Percentiles rank a stretch among this genome's conserved stretches.
phyloP scores from a whole-genome alignment of 164 flowering plant genomes.

The Echeveria elegans region DNA sequence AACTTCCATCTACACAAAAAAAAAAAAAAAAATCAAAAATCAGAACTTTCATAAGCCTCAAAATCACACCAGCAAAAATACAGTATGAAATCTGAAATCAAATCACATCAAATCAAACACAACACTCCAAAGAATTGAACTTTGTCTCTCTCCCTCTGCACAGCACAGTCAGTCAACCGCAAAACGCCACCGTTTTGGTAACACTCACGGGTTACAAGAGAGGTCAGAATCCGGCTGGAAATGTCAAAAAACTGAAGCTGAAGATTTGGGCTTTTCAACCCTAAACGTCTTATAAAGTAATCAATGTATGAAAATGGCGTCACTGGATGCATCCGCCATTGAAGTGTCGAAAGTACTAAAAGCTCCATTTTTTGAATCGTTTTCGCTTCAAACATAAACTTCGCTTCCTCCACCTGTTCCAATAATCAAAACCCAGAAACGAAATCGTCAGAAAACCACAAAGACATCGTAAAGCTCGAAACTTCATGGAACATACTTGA shows the following conservation, averaged over 20 bases:
- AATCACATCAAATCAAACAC: conserved; percentile 3
- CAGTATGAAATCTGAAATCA: not conserved
- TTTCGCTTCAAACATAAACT: conserved; percentile 45
- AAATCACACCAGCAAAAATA: not conserved
- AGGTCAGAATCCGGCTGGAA: conserved; percentile 39
- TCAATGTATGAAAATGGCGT: conserved; percentile 58
- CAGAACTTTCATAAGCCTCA: not conserved
- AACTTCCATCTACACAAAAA: conserved; percentile 25
- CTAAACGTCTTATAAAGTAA: conserved; percentile 47
- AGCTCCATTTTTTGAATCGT: conserved; percentile 70
- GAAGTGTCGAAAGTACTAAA: conserved; percentile 51
- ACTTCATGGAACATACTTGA: conserved; percentile 32
- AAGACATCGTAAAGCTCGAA: not conserved
- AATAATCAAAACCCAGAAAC: not conserved
- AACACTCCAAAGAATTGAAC: not conserved
- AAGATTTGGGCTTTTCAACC: conserved; percentile 23
- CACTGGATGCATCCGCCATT: conserved; percentile 68
- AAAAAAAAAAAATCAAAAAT: no score
- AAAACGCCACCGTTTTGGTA: not conserved
- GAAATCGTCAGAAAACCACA: not conserved
- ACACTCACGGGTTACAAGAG: conserved; percentile 33
- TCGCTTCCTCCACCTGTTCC: conserved; percentile 28
- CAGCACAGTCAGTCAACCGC: not conserved
- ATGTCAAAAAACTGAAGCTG: conserved; percentile 42
- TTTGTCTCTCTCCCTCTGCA: conserved; percentile 1